phyloP scores from a whole-genome alignment of 2,329 filamentous ascomycete species.

The Penicillium capsulatum region DNA sequence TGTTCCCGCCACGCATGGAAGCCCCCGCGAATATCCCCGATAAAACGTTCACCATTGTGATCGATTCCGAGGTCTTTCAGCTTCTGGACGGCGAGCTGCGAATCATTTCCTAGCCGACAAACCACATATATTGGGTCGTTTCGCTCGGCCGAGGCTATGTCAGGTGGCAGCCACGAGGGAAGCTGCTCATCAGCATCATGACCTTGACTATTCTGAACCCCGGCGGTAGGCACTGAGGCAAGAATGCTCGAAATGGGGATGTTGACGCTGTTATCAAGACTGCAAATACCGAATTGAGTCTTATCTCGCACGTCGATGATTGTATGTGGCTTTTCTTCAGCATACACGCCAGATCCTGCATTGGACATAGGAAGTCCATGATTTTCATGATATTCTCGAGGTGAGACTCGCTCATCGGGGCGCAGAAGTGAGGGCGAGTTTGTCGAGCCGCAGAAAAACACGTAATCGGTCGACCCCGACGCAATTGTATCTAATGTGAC shows the following conservation, averaged over 20 bases:
- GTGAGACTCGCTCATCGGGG: conserved; percentile 64
- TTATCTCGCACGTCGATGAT: conserved; percentile 80
- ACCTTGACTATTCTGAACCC: background rate
- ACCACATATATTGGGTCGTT: conserved; percentile 42
- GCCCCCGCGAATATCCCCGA: conserved; percentile 43
- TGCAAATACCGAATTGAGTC: conserved; percentile 78
- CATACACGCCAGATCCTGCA: too few relatives aligned
- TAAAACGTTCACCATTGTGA: conserved; percentile 29
- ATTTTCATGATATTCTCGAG: conserved; percentile 52
- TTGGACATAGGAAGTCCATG: too few relatives aligned
- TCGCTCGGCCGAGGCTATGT: conserved; percentile 20
- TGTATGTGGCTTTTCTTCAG: conserved; percentile 49
- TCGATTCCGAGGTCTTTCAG: conserved; percentile 40
- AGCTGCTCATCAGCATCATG: conserved; percentile 5
- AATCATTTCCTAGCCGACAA: conserved; percentile 49
- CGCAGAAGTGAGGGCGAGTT: conserved; percentile 54
- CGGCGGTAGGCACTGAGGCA: conserved; percentile 16
- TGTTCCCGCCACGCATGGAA: conserved; percentile 42
- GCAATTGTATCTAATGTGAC: conserved; percentile 61
- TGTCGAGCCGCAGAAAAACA: conserved; percentile 73
- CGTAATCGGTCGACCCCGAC: conserved; percentile 71
- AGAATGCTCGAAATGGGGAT: conserved; percentile 45
- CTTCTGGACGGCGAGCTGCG: conserved; percentile 43
- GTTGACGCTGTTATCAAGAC: conserved; percentile 68
- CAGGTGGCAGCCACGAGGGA: conserved; percentile 28